Conservation (phyloP, 2,329 filamentous ascomycete genomes). For the Pyrenophora teres region DNA sequence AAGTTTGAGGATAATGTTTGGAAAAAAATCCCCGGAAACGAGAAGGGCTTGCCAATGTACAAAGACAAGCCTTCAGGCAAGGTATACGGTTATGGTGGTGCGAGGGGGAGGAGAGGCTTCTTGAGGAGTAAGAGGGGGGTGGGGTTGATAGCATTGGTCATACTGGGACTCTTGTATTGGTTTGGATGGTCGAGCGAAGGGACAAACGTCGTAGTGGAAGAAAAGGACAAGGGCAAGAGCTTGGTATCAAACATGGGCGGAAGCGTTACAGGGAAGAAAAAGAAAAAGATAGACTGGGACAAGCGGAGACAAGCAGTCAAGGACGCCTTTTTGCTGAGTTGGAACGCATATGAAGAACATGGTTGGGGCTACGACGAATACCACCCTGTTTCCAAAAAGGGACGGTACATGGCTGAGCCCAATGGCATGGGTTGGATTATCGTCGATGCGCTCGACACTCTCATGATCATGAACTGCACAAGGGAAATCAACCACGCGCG, state of each 20-base stretch:
- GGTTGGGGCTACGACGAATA: slow-evolving; percentile 95
- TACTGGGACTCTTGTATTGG: slow-evolving; percentile 70
- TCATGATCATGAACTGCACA: slow-evolving; percentile 98
- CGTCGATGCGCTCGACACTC: slow-evolving; percentile 90
- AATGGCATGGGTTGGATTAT: slow-evolving; percentile 98
- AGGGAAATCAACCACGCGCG: slow-evolving; percentile 80
- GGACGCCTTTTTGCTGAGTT: slow-evolving; percentile 88
- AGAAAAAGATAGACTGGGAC: slow-evolving; percentile 68
- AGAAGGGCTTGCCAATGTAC: slow-evolving; percentile 83
- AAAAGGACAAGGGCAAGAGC: slow-evolving; percentile 43
- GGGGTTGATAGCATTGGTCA: slow-evolving; percentile 56
- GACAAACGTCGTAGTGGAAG: slow-evolving; percentile 29
- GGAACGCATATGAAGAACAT: slow-evolving; percentile 89
- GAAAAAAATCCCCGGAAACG: slow-evolving; percentile 62
- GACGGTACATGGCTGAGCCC: slow-evolving; percentile 77
- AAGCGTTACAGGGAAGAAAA: slow-evolving; percentile 35
- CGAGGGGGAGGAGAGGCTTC: slow-evolving; percentile 58
- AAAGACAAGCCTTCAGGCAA: slow-evolving; percentile 89
- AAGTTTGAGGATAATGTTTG: slow-evolving; percentile 50
- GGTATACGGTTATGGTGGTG: slow-evolving; percentile 60
- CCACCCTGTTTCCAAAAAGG: slow-evolving; percentile 77
- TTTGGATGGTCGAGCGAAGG: slow-evolving; percentile 57
- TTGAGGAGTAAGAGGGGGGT: slow-evolving; percentile 66
- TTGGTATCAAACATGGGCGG: slow-evolving; percentile 38
- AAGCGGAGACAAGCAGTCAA: slow-evolving; percentile 79